Evolutionary conservation across 306 rosid species (phyloP), one percentile per base, ranked within the genome.

Genomic region (Gleditsia sinensis): DNA sequence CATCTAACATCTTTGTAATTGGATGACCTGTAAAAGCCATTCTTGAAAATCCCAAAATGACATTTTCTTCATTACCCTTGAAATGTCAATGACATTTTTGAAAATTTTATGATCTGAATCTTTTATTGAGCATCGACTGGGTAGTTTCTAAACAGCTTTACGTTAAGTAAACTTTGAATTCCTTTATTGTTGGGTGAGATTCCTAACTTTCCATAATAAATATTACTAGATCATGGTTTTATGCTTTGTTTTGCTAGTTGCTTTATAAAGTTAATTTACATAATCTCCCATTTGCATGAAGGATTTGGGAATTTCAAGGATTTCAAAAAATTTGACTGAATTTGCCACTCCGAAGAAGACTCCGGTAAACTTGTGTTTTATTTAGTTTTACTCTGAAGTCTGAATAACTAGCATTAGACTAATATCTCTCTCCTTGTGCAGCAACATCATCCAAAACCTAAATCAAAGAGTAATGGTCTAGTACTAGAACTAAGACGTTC

Each of bases 401-500:
- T 0, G 10, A 40, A 45, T 20, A 40, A 69, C 23, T 32, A 24
- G 11, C 40, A 34, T 66, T 68, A 13, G 13, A 48, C 21, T 16
- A 0, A 50, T 37, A 46, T 43, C n/a, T 7, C 34, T 33, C n/a
- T 63, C 7, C 7, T 16, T 46, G n/a, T 71, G 81, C 81, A 89
- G 95, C 80, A 54, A 32, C 71, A 43, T 30, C 48, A 34, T 77
- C 80, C 81, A 23, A 84, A 77, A 49, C 75, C 23, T 16, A 85
- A 37, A 76, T n/a, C 83, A 39, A 78, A 76, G 74, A 70, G 50
- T 48, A 36, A 45, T 69, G 40, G 0, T 11, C 70, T 14, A 5
- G 64, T 53, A n/a, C n/a, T n/a, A 33, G 93, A 88, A 66, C 92
- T 83, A 16, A 88, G 93, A 71, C 86, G 93, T 4, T 88, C 93